Evolutionary conservation across 176 grass and related monocot species (phyloP), one percentile per base, ranked within the genome.

Genomic region (Rhipidocladum racemiflorum): DNA sequence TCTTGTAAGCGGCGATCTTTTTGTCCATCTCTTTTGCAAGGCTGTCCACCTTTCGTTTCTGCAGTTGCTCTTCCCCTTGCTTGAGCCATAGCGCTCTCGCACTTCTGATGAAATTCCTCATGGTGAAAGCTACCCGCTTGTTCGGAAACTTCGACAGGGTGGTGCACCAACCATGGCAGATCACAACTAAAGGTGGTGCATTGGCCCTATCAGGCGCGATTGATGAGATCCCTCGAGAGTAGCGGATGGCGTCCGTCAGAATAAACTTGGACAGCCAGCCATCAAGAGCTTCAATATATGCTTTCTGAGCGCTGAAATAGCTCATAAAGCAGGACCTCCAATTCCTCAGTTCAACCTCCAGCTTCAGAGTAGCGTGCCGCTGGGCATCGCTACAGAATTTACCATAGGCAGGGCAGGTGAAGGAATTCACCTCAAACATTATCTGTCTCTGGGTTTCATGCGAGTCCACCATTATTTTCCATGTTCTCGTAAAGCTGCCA

Each of bases 391-490:
- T 95, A 65, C 88, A 93, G 86, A 95, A 93, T 79, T 98, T 98
- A 4, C 95, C 95, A 79, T 98, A 98, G 17, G 95, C 90, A 29
- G 95, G 95, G 9, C 95, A 98, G 29, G 90, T 93, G 75, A 98
- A 98, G 38, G 84, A 89, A 70, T 91, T 93, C 53, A 98, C 95
- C 71, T 94, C 90, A 64, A 98, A 98, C 88, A 98, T 98, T 74
- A 98, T 98, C 72, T 98, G 92, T 48, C 94, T 91, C 85, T 98
- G 95, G 63, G 90, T 84, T 81, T 98, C 95, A 79, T 98, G 95
- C 0, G 92, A 95, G 25, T 98, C 92, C 0, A 93, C 84, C 95
- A 98, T 98, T 86, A 84, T 72, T 90, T 95, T 98, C 92, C 92
- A 98, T 80, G 84, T 85, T 75, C 85, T 91, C 23, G 42, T 75